Percentiles rank a stretch among this genome's conserved stretches.
phyloP scores from a whole-genome alignment of 139 green algal species.

The Chlamydomonas sphaeroides region DNA sequence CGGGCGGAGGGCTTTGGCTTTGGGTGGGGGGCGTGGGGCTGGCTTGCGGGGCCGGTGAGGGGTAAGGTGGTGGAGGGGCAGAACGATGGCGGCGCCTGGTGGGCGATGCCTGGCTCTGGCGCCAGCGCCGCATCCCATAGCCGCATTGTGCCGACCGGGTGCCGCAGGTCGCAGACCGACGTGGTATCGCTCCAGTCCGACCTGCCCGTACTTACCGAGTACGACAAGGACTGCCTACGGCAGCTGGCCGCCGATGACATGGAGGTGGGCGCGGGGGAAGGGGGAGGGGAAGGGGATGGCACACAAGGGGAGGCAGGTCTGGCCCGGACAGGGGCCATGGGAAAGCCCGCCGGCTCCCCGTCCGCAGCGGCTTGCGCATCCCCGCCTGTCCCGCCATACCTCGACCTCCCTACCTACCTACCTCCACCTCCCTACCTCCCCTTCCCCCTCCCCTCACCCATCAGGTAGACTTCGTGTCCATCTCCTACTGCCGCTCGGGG shows the following conservation, averaged over 20 bases:
- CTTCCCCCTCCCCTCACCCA: neutral
- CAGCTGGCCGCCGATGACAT: slow-evolving; percentile 2
- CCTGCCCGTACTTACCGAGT: slow-evolving; percentile 72
- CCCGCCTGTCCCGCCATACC: too few relatives aligned
- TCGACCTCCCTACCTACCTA: too few relatives aligned
- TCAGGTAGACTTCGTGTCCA: slow-evolving; percentile 86
- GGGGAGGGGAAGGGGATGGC: too few relatives aligned
- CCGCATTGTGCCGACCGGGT: too few relatives aligned
- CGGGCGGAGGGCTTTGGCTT: neutral
- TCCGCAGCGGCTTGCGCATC: too few relatives aligned
- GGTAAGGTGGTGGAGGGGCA: too few relatives aligned
- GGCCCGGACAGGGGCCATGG: too few relatives aligned
- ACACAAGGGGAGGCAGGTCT: too few relatives aligned
- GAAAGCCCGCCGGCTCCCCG: too few relatives aligned
- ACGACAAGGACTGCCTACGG: slow-evolving; percentile 31
- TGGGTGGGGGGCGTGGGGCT: neutral
- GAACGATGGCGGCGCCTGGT: too few relatives aligned
- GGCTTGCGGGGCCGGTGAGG: neutral
- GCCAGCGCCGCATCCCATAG: too few relatives aligned
- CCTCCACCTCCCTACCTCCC: neutral
- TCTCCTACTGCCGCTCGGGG: slow-evolving; percentile 75
- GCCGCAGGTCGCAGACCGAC: slow-evolving; percentile 14
- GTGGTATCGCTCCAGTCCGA: slow-evolving; percentile 70
- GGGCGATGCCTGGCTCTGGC: too few relatives aligned
- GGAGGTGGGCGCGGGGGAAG: neutral